Evolutionary conservation across 2,329 filamentous ascomycete species (phyloP).

Genomic region (Penicillium sp.): DNA sequence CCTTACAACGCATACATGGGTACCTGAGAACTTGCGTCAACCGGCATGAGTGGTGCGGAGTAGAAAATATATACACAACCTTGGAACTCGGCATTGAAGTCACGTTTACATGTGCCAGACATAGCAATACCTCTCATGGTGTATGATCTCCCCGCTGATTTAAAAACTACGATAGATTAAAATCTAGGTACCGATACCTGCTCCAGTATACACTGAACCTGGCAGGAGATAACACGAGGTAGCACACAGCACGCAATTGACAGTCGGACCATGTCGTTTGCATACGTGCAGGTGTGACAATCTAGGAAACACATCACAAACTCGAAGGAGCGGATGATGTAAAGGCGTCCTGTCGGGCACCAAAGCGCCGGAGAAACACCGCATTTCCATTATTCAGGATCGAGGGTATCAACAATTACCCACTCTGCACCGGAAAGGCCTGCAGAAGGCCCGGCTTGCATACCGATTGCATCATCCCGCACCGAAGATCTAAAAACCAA

Average conservation of each 20-base stretch:
- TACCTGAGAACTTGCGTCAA: not conserved
- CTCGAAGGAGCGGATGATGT: not conserved
- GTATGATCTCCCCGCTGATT: no score
- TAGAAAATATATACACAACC: no score
- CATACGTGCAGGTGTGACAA: not conserved
- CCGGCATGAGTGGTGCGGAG: not conserved
- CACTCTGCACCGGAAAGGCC: slow-evolving; percentile 12
- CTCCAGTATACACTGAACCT: not conserved
- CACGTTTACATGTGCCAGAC: not conserved
- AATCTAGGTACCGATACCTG: not conserved
- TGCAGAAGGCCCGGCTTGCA: slow-evolving; percentile 22
- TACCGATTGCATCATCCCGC: slow-evolving; percentile 22
- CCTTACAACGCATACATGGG: not conserved
- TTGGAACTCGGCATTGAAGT: no score
- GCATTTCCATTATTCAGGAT: not conserved
- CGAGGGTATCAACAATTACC: slow-evolving; percentile 7
- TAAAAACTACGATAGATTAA: no score
- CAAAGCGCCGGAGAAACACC: slow-evolving; percentile 1
- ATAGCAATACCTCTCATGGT: not conserved
- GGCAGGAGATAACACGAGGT: not conserved
- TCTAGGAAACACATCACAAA: not conserved
- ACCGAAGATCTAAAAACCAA: not conserved
- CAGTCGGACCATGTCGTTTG: not conserved
- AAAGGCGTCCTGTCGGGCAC: slow-evolving; percentile 9
- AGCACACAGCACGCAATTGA: not conserved